Base-by-base conservation (phyloP, 495 filamentous ascomycete species). In the Platismatia glauca region DNA sequence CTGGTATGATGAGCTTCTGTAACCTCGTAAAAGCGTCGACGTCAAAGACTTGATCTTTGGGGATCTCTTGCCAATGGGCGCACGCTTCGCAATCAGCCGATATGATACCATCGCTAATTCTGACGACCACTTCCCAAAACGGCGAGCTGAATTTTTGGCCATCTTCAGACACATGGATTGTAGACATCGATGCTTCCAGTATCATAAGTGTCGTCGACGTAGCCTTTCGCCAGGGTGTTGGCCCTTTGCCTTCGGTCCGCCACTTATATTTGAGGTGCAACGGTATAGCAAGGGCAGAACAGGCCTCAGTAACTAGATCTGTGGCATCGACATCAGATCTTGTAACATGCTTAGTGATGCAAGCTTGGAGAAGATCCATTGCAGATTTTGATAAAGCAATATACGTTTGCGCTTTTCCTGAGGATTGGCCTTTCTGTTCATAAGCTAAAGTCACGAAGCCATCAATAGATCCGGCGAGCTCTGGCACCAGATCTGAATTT, bases 381-480 rank as follows among this genome's bases (percentile, higher is more conserved):
- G 85, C 80, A 27, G 83, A 79, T 70, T 87, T 90, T 0, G 91
- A 91, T 68, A 97, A 82, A 22, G 94, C 91, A 56, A 98, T 83
- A 69, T 89, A 97, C 2, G 89, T 91, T 62, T 72, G 76, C 6
- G 50, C 37, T 57, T 61, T 57, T 18, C 33, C 24, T 13, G 34
- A 41, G 13, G 57, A 20, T 31, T 59, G 31, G 18, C 18, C n/a
- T 20, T 59, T 27, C n/a, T 62, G 46, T 55, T 64, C 69, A 69
- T 87, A 89, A 4, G 90, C 83, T 18, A 98, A 70, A 0, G 82
- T 84, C 24, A 84, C 81, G 50, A 95, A 82, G 41, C 87, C 80
- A 8, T 88, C 80, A 20, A 92, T 78, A 53, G 86, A 82, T 41
- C 77, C 73, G 58, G 95, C 80, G 61, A 95, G 77, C 6, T 82